These are phyloP conservation scores for Pyrenophora teres DNA, from an alignment of 2,329 filamentous ascomycete species.

Conservation along the genomic window DNA sequence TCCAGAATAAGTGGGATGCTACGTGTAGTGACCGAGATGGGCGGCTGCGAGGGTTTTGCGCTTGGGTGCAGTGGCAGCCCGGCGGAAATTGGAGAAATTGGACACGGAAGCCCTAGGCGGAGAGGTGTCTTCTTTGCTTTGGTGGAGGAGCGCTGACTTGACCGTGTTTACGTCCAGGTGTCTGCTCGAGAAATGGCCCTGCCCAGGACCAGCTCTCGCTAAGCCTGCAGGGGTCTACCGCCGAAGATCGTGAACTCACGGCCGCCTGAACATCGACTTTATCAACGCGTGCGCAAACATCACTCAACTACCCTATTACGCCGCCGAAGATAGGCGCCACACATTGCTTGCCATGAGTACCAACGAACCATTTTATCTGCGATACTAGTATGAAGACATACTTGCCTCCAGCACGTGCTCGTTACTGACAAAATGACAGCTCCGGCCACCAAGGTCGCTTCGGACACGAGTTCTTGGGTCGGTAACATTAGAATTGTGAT, in stretches of 20 bases:
- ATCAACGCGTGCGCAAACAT: conserved; percentile 9
- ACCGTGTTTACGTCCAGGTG: conserved; percentile 42
- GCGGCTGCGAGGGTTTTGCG: conserved; percentile 16
- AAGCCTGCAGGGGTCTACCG: conserved; percentile 29
- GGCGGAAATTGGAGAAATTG: conserved; percentile 8
- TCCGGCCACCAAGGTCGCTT: conserved; percentile 97
- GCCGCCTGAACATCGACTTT: conserved; percentile 7
- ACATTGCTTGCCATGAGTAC: conserved; percentile 61
- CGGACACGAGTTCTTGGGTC: conserved; percentile 96
- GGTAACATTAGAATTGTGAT: conserved; percentile 20
- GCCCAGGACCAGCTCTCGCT: conserved; percentile 29
- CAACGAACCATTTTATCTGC: conserved; percentile 88
- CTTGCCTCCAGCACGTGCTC: conserved; percentile 16
- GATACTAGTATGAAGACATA: conserved; percentile 80
- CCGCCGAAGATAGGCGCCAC: background rate
- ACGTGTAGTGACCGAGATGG: conserved; percentile 37
- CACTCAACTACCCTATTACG: background rate
- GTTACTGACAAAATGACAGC: conserved; percentile 57
- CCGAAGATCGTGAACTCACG: conserved; percentile 30
- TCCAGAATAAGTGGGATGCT: conserved; percentile 42
- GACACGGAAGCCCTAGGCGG: conserved; percentile 24
- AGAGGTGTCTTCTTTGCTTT: conserved; percentile 22
- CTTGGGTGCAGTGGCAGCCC: conserved; percentile 18
- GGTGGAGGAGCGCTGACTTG: conserved; percentile 30
- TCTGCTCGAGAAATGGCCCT: conserved; percentile 43